phyloP scores from a whole-genome alignment of 495 filamentous ascomycete species.

The Friedmanniomyces endolithicus region DNA sequence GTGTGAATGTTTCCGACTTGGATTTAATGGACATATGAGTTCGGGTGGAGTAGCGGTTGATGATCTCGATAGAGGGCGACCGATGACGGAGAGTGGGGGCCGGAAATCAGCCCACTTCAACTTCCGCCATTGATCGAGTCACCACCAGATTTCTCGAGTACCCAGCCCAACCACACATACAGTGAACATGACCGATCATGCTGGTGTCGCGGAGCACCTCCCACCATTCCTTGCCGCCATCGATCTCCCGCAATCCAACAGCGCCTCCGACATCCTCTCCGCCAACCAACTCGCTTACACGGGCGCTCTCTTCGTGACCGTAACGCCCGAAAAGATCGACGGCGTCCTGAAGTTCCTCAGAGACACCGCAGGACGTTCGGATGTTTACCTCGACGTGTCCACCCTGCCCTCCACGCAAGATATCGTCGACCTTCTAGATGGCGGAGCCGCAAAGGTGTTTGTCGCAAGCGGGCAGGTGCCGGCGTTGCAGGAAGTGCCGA shows the following conservation, averaged over 20 bases:
- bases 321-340: slow-evolving; percentile 43
- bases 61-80: not conserved
- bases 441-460: slow-evolving; percentile 79
- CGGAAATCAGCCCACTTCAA: not conserved
- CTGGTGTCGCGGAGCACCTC: slow-evolving; percentile 2
- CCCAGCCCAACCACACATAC: not conserved
- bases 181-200: not conserved
- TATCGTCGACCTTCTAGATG: slow-evolving; percentile 66
- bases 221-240: slow-evolving; percentile 40
- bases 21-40: too few species aligned
- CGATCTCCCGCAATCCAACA: slow-evolving; percentile 40
- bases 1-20: too few species aligned
- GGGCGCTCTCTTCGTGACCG: slow-evolving; percentile 60
- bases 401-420: slow-evolving; percentile 54
- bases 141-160: too few species aligned
- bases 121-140: not conserved
- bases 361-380: slow-evolving; percentile 51
- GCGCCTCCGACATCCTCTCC: slow-evolving; percentile 42
- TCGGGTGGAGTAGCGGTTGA: too few species aligned
- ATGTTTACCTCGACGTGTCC: slow-evolving; percentile 66
- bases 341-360: slow-evolving; percentile 54
- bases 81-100: not conserved
- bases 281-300: slow-evolving; percentile 66
- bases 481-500: slow-evolving; percentile 46
- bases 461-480: slow-evolving; percentile 45